Percentiles rank a stretch among this genome's conserved stretches.
phyloP scores from a whole-genome alignment of 2,329 filamentous ascomycete species.

The Alternaria conjuncta region DNA sequence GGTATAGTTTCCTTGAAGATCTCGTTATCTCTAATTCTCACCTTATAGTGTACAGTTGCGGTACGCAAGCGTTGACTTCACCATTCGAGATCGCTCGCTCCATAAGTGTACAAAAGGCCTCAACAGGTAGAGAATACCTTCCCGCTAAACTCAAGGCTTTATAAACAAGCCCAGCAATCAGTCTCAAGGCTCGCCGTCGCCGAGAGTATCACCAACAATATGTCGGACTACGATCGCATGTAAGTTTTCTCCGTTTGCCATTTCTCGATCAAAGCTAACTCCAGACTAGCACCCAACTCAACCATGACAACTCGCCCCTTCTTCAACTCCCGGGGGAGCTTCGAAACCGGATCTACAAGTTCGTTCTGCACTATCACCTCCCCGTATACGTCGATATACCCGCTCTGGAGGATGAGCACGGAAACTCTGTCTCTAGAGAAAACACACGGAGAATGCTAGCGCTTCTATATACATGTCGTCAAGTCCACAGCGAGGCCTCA shows the following conservation, averaged over 20 bases:
- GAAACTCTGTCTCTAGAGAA: neutral
- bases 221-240: neutral
- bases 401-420: neutral
- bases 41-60: neutral
- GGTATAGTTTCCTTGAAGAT: neutral
- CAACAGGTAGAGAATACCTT: neutral
- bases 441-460: neutral
- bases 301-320: neutral
- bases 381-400: neutral
- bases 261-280: neutral
- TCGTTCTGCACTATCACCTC: neutral
- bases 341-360: neutral
- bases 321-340: neutral
- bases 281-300: neutral
- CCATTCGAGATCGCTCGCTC: neutral
- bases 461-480: neutral
- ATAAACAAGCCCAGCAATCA: neutral
- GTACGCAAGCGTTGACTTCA: neutral
- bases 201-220: neutral
- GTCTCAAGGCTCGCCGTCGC: neutral
- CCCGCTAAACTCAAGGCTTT: neutral
- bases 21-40: neutral
- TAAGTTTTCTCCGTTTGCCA: neutral
- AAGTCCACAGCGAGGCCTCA: neutral
- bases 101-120: neutral